A percentile compares a stretch with the other conserved stretches of the same genome.
Conservation (phyloP, 2,329 filamentous ascomycete genomes). For the Epichloe gansuensis region DNA sequence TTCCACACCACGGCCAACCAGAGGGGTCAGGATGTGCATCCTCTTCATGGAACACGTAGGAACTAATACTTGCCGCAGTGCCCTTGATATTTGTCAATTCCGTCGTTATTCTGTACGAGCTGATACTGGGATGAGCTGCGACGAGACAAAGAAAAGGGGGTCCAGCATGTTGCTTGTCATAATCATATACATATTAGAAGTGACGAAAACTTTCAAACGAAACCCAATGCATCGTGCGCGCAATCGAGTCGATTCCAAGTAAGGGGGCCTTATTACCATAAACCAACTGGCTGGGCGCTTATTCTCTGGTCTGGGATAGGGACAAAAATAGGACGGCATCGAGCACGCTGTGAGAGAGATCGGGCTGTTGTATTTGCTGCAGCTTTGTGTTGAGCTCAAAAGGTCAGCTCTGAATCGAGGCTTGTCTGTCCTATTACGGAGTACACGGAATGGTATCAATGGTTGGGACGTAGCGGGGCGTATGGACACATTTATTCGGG, state of each 20-base stretch:
- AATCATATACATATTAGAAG: background rate
- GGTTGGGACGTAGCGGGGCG: too few species aligned
- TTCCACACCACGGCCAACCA: background rate
- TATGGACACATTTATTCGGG: too few species aligned
- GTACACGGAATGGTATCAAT: too few species aligned
- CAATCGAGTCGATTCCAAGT: background rate
- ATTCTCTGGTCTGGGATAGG: background rate
- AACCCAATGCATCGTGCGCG: background rate
- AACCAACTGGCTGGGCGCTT: background rate
- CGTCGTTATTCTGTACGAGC: conserved; percentile 70
- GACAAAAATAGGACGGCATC: too few species aligned
- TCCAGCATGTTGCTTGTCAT: background rate
- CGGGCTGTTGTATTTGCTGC: too few species aligned
- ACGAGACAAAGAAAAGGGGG: background rate
- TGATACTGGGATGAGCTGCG: conserved; percentile 53
- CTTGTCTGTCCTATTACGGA: too few species aligned
- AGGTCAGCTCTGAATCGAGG: too few species aligned
- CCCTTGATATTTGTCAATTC: conserved; percentile 76
- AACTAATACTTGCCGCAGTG: conserved; percentile 37
- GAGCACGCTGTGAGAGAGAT: too few species aligned
- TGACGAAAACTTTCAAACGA: background rate
- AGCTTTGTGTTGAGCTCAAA: too few species aligned
- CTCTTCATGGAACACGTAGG: too few species aligned
- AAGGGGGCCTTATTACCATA: background rate
- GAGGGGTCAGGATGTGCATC: too few species aligned